A percentile compares a stretch with the other conserved stretches of the same genome.
Evolutionary conservation across 495 filamentous ascomycete genomes (phyloP).

Genomic region (Penicillium chermesinum): DNA sequence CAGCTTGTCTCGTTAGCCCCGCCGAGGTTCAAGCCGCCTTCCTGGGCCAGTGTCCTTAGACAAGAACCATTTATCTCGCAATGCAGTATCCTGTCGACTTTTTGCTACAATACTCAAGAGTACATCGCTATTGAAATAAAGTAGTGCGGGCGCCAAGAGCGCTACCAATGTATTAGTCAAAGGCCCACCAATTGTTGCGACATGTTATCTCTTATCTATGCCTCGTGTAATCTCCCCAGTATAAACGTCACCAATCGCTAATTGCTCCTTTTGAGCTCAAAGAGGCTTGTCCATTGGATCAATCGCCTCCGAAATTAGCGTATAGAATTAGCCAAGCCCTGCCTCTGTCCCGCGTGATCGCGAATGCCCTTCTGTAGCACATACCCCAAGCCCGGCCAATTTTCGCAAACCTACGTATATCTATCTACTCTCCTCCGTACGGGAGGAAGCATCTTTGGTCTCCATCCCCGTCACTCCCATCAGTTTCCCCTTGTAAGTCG

Average conservation of each 20-base stretch:
- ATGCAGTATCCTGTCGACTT: too few relatives aligned
- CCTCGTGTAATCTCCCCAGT: constrained; percentile 11
- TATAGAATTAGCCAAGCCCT: too few relatives aligned
- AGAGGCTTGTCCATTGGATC: not conserved
- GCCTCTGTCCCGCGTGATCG: too few relatives aligned
- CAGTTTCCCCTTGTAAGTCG: too few relatives aligned
- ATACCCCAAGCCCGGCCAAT: not conserved
- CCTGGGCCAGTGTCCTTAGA: not conserved
- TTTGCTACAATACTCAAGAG: too few relatives aligned
- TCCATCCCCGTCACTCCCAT: too few relatives aligned
- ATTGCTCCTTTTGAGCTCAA: not conserved
- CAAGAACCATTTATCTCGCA: not conserved
- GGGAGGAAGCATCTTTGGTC: too few relatives aligned
- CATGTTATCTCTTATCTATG: constrained; percentile 16
- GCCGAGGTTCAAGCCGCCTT: not conserved
- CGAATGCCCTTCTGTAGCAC: too few relatives aligned
- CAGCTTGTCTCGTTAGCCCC: too few relatives aligned
- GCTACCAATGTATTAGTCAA: constrained; percentile 26
- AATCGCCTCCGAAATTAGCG: too few relatives aligned
- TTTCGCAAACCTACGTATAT: not conserved
- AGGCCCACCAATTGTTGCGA: constrained; percentile 14
- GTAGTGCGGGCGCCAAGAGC: constrained; percentile 17
- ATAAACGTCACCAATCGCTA: constrained; percentile 20
- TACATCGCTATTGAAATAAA: too few relatives aligned
- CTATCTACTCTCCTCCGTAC: too few relatives aligned